Evolutionary conservation across 305 asterid genomes (phyloP), one percentile per base, ranked within the genome.

Genomic region (Striga hermonthica): DNA sequence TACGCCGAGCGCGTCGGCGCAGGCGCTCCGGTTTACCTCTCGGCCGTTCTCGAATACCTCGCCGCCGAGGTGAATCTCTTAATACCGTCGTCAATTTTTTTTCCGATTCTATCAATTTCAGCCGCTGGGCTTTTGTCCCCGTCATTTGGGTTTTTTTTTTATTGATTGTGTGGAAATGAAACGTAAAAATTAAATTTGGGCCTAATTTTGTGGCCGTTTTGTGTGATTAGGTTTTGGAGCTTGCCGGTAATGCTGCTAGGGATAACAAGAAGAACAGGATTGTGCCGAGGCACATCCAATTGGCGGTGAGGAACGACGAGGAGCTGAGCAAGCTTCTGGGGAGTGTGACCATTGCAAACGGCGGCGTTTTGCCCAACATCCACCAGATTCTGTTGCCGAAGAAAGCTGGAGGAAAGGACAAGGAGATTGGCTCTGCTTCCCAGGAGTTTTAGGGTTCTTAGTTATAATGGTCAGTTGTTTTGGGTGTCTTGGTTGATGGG

Each of bases 221-320:
- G 11, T 11, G 11, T 43, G 5, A 43, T 47, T 47, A 81, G 89
- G 86, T 83, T 11, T 69, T 83, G 45, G 89, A 83, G 64, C 84
- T 83, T 44, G 92, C 92, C 61, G 89, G 89, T 0, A 85, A 83
- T 64, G 89, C 92, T 0, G 89, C 92, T 7, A 83, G 89, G 57
- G 92, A 85, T 47, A 85, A 83, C 72, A 85, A 83, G 84, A 83
- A 85, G 85, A 83, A 63, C 43, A 67, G 87, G 76, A 85, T 85
- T 11, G 73, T 72, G 11, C 89, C 92, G 1, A 74, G 89, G 69
- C 92, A 85, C 12, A 74, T 85, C 3, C 89, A 82, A 37, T 66
- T 83, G 64, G 89, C 89, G 9, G 92, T 83, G 68, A 79, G 31
- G 31, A 22, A 22, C 2, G 31, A 22, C 2, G 31, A 22, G 31